These are phyloP conservation scores for Pichia sp. DNA, from an alignment of 1,139 yeast species.

Conservation along the genomic window DNA sequence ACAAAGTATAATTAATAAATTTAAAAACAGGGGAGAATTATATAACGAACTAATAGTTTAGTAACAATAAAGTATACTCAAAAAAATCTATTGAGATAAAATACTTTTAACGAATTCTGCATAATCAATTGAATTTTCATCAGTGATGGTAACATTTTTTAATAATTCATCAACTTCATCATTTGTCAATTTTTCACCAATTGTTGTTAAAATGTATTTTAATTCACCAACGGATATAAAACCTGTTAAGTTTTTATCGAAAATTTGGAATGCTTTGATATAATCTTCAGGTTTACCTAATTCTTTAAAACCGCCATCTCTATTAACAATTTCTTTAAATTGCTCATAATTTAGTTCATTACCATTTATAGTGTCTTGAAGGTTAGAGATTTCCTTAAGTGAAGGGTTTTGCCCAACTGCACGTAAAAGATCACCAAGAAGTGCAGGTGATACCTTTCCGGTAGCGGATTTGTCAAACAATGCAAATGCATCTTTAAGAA, in stretches of 20 bases:
- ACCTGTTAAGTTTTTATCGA: conserved; percentile 93
- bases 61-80: not conserved
- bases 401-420: conserved; percentile 99
- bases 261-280: conserved; percentile 94
- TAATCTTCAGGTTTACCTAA: conserved; percentile 95
- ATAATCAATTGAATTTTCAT: conserved; percentile 93
- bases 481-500: conserved; percentile 92
- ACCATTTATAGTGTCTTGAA: conserved; percentile 37
- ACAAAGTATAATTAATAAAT: not conserved
- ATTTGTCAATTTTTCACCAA: conserved; percentile 87
- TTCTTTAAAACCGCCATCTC: conserved; percentile 87
- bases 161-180: conserved; percentile 91
- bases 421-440: conserved; percentile 87
- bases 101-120: conserved; percentile 91
- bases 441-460: conserved; percentile 82
- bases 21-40: not conserved
- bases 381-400: conserved; percentile 73
- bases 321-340: conserved; percentile 68
- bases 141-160: conserved; percentile 89
- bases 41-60: not conserved
- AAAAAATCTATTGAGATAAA: conserved; percentile 57
- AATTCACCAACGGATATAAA: conserved; percentile 96
- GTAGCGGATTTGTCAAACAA: conserved; percentile 95
- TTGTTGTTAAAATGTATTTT: conserved; percentile 84
- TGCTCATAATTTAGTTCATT: conserved; percentile 64